Percentiles rank a stretch among this genome's conserved stretches.
These are phyloP conservation scores for Luvunga scandens DNA, from an alignment of 345 rosid species.

Conservation along the genomic window DNA sequence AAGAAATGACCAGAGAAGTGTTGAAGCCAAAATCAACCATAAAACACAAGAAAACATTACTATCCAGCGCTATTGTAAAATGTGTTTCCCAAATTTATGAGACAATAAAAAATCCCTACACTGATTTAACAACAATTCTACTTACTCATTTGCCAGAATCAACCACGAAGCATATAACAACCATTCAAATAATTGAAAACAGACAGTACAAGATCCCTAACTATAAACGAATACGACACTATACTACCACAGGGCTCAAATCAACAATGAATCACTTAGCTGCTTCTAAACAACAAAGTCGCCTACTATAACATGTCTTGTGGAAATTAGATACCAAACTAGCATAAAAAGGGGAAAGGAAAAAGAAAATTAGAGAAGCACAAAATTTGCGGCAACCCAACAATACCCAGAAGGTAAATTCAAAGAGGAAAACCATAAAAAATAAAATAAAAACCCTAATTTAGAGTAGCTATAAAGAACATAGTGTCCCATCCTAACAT, in stretches of 20 bases:
- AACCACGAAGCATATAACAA: background rate
- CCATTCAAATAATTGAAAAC: background rate
- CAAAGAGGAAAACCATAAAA: background rate
- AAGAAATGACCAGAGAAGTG: background rate
- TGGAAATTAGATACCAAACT: background rate
- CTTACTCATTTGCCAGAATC: background rate
- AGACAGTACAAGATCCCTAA: background rate
- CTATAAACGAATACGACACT: background rate
- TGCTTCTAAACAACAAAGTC: background rate
- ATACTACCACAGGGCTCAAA: background rate
- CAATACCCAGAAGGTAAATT: constrained; percentile 17
- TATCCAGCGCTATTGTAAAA: background rate
- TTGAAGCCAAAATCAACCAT: background rate
- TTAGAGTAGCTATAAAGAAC: background rate
- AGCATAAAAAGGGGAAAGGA: background rate
- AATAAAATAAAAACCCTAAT: background rate
- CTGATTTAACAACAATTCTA: background rate
- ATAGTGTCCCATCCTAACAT: constrained; percentile 13
- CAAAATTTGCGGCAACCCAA: constrained; percentile 15
- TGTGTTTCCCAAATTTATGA: background rate
- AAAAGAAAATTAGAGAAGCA: background rate
- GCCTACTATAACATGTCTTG: background rate
- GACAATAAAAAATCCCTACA: background rate
- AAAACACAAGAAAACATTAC: background rate
- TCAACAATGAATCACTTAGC: constrained; percentile 5